Evolutionary conservation across 2,329 filamentous ascomycete species (phyloP).

Genomic region (Ceratocystis lukuohia): DNA sequence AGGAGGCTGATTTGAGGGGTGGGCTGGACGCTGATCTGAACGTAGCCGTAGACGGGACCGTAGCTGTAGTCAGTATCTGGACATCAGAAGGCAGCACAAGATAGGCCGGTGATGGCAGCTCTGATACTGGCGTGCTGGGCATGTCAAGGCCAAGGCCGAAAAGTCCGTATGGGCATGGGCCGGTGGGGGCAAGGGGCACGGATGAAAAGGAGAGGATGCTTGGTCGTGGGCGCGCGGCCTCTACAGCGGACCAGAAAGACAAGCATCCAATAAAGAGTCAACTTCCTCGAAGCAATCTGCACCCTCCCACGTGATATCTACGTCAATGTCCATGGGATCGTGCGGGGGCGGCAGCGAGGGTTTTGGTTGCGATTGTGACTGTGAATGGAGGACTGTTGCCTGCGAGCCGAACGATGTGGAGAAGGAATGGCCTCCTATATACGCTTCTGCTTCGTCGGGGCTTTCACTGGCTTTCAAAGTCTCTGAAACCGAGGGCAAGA

Average conservation of each 20-base stretch:
- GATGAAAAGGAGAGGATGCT: neutral
- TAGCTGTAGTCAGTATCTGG: no score
- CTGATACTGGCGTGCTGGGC: neutral
- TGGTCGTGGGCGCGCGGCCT: neutral
- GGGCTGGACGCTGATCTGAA: no score
- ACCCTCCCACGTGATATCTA: conserved; percentile 49
- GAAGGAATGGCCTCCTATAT: conserved; percentile 33
- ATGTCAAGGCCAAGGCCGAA: neutral
- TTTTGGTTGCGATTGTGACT: neutral
- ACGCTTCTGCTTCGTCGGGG: conserved; percentile 25
- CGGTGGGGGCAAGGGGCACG: neutral
- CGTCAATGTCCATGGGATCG: conserved; percentile 48
- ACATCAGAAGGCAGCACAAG: no score
- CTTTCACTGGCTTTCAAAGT: conserved; percentile 19
- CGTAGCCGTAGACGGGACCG: no score
- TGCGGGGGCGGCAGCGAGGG: conserved; percentile 22
- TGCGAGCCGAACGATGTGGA: conserved; percentile 12
- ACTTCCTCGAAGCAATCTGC: conserved; percentile 40
- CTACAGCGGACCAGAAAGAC: conserved; percentile 30
- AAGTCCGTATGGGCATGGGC: neutral
- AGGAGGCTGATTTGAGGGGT: no score
- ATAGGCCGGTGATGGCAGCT: no score
- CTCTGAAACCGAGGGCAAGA: conserved; percentile 30
- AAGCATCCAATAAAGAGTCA: conserved; percentile 44
- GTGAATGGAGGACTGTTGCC: neutral